Base-by-base conservation (phyloP, 495 filamentous ascomycete species). In the Talaromyces ruber region DNA sequence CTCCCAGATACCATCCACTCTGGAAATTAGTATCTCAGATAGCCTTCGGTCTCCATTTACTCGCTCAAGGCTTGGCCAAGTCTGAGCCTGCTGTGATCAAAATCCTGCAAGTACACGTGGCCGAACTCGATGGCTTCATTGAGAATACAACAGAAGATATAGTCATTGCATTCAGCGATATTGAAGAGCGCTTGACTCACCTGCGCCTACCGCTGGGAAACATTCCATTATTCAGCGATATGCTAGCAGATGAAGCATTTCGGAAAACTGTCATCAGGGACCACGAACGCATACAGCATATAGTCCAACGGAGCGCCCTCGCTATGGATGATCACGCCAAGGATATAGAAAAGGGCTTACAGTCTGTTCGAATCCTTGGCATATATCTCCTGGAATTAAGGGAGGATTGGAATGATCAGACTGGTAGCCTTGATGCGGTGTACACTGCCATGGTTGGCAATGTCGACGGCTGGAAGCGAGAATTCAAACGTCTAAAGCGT, bases 1-100 rank as follows among this genome's bases (percentile, higher is more conserved):
- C 47, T 56, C 62, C 55, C 62, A 79, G 79, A 63, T 86, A 89
- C 67, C 94, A 98, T 74, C 90, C 93, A 62, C 78, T 98, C 43
- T 88, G 87, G 82, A 96, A 97, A 74, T 80, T 98, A 58, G 82
- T 93, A 67, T 87, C 94, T 7, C 94, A 98, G 69, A 93, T 97
- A 66, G 87, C 88, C 0, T 98, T 97, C 71, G 94, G 95, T 28
- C 85, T 98, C 30, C 90, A 97, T 74, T 81, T 98, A 12, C 77
- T 98, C 32, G 86, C 93, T 34, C 87, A 93, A 66, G 84, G 85
- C 54, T 82, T 95, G 64, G 93, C 94, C 18, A 97, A 91, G 73
- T 93, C 90, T 62, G 88, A 97, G 45, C 80, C 84, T 18, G 86
- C 92, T 63, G 93, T 97, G 16, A 85, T 97, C 65, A 86, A 83